phyloP scores from a whole-genome alignment of 2,329 filamentous ascomycete species.

The Aureobasidium uvarum region DNA sequence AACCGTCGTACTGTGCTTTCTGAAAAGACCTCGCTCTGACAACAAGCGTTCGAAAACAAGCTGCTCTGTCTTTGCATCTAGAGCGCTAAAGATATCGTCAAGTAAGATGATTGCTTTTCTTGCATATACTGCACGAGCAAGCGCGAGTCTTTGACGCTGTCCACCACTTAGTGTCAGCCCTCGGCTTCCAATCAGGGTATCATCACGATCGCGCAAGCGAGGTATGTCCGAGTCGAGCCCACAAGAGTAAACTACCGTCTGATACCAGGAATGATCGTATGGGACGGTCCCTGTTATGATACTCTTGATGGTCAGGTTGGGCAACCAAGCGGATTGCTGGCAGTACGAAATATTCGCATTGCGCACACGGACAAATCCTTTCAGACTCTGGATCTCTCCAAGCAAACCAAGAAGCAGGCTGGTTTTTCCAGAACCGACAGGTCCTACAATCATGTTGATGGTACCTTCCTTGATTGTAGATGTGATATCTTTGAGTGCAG shows the following conservation, averaged over 20 bases:
- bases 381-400: not conserved
- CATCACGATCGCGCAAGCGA: slow-evolving; percentile 72
- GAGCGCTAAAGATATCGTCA: slow-evolving; percentile 75
- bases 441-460: not conserved
- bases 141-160: slow-evolving; percentile 70
- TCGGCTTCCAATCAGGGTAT: slow-evolving; percentile 73
- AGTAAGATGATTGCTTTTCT: slow-evolving; percentile 71
- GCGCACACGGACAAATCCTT: not conserved
- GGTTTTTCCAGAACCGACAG: slow-evolving; percentile 7
- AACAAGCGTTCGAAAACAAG: slow-evolving; percentile 47
- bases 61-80: slow-evolving; percentile 59
- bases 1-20: slow-evolving; percentile 42
- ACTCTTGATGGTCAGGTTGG: slow-evolving; percentile 73
- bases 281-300: slow-evolving; percentile 73
- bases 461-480: not conserved
- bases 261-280: slow-evolving; percentile 65
- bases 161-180: slow-evolving; percentile 82
- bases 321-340: slow-evolving; percentile 60
- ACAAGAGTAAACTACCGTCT: slow-evolving; percentile 67
- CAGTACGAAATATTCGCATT: slow-evolving; percentile 25
- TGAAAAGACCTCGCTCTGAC: slow-evolving; percentile 44
- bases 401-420: not conserved
- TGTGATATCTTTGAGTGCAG: not conserved
- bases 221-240: slow-evolving; percentile 72
- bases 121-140: slow-evolving; percentile 77